A percentile compares a stretch with the other conserved stretches of the same genome.
These are phyloP conservation scores for Calcarisporium arbuscula DNA, from an alignment of 2,329 filamentous ascomycete species.

Conservation along the genomic window DNA sequence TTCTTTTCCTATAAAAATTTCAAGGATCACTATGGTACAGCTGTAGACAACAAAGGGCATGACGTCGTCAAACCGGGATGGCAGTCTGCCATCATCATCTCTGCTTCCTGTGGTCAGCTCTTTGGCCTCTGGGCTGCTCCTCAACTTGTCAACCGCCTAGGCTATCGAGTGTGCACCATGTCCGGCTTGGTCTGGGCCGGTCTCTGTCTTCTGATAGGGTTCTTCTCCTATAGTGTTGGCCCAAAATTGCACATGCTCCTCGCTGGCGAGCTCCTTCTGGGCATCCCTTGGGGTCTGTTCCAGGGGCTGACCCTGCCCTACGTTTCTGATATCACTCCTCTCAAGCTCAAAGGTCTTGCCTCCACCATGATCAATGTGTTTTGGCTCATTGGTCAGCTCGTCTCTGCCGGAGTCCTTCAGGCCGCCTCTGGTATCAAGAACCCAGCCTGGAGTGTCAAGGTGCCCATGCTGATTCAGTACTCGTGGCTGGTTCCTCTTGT, in stretches of 20 bases:
- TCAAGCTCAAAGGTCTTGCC: constrained; percentile 27
- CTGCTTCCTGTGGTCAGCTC: constrained; percentile 10
- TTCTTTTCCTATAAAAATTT: constrained; percentile 12
- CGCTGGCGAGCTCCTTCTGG: constrained; percentile 35
- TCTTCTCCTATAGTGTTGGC: no score
- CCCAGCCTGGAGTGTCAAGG: constrained; percentile 17
- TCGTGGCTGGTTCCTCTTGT: constrained; percentile 15
- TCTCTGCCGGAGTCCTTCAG: constrained; percentile 9
- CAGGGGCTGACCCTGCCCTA: no score
- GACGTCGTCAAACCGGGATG: constrained; percentile 5
- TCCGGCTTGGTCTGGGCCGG: constrained; percentile 28
- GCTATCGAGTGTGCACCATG: constrained; percentile 20
- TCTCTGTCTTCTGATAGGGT: constrained; percentile 25
- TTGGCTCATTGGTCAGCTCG: constrained; percentile 10
- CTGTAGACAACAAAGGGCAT: not conserved
- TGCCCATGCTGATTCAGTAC: constrained; percentile 20
- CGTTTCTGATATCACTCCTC: constrained; percentile 30
- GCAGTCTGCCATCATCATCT: constrained; percentile 12
- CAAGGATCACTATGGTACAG: constrained; percentile 4
- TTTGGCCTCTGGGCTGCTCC: constrained; percentile 12
- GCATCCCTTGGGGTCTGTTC: constrained; percentile 33
- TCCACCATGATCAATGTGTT: constrained; percentile 23
- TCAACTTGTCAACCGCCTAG: constrained; percentile 6
- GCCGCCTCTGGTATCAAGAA: constrained; percentile 9
- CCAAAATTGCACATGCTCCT: constrained; percentile 31